phyloP scores from a whole-genome alignment of 345 rosid species.

The Eucalyptus curtisii region DNA sequence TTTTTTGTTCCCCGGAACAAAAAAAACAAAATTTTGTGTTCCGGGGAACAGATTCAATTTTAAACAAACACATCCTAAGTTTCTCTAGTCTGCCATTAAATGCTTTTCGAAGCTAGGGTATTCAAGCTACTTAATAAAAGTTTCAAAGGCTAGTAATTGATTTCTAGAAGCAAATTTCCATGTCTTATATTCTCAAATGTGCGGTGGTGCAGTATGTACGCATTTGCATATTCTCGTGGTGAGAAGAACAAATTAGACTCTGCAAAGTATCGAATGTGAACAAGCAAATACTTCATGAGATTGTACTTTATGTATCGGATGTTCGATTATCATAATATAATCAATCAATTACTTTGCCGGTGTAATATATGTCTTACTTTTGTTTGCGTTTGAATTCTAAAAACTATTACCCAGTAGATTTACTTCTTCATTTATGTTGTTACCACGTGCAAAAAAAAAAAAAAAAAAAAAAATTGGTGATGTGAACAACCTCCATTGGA shows the following conservation, averaged over 20 bases:
- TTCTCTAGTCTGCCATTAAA: not conserved
- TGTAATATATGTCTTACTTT: not conserved
- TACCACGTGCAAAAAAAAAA: not conserved
- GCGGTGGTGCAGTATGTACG: not conserved
- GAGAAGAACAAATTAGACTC: not conserved
- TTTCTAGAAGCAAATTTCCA: not conserved
- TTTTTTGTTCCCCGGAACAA: no score
- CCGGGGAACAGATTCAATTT: no score
- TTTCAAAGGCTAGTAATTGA: no score
- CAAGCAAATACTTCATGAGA: not conserved
- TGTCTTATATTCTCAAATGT: not conserved
- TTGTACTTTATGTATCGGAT: not conserved
- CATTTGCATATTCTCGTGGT: not conserved
- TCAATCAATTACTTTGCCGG: not conserved
- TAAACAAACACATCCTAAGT: no score
- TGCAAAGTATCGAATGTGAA: not conserved
- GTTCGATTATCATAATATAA: not conserved
- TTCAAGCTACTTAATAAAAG: not conserved
- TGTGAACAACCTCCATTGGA: not conserved
- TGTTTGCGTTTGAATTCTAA: not conserved
- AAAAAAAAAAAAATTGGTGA: accelerated
- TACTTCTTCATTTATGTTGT: not conserved
- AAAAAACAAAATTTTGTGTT: no score
- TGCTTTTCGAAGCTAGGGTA: not conserved
- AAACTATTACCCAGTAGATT: not conserved